Conservation (phyloP, 2,329 filamentous ascomycete genomes). For the Dactylellina sp. region DNA sequence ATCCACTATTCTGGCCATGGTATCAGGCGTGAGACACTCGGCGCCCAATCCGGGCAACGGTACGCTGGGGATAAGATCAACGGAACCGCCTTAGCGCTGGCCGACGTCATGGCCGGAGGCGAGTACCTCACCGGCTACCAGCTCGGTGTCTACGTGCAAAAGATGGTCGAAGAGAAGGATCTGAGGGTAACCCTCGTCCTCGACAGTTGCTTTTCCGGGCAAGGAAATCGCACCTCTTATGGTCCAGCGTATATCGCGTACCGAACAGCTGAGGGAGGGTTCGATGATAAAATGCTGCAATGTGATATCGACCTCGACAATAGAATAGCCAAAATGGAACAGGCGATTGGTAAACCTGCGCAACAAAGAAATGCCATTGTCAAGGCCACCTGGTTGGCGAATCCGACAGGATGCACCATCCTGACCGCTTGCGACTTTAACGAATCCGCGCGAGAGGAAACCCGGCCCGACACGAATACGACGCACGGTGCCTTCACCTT, state of each 20-base stretch:
- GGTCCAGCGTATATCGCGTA: neutral
- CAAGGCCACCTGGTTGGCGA: conserved; percentile 21
- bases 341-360: neutral
- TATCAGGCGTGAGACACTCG: conserved; percentile 12
- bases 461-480: neutral
- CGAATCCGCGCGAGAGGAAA: conserved; percentile 23
- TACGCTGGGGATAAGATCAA: too few relatives aligned
- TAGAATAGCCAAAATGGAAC: neutral
- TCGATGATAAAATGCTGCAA: neutral
- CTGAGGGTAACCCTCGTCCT: conserved; percentile 43
- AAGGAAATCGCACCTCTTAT: neutral
- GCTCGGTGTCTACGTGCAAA: conserved; percentile 20
- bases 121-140: conserved; percentile 40
- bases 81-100: conserved; percentile 33
- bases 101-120: conserved; percentile 43
- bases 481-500: conserved; percentile 31
- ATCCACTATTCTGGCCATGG: conserved; percentile 55
- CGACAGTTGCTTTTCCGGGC: conserved; percentile 40
- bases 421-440: conserved; percentile 36
- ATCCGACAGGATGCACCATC: conserved; percentile 41
- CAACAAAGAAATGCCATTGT: too few relatives aligned
- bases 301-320: conserved; percentile 2
- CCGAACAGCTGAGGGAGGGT: neutral
- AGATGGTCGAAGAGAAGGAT: conserved; percentile 30
- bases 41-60: too few relatives aligned